A percentile compares a stretch with the other conserved stretches of the same genome.
phyloP scores from a whole-genome alignment of 306 rosid genomes.

The Begonia fuchsioides region DNA sequence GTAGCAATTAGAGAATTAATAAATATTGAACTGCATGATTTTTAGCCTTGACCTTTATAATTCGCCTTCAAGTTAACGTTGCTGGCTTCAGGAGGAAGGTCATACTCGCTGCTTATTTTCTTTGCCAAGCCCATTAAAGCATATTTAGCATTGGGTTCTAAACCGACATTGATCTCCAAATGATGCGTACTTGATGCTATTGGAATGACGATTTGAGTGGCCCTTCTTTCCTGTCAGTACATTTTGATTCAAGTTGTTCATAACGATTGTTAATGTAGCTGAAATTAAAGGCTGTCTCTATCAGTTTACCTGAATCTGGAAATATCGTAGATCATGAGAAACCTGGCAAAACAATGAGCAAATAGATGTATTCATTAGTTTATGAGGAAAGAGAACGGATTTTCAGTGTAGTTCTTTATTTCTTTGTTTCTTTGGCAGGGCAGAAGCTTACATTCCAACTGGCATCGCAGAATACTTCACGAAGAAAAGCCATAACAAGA shows the following conservation, averaged over 20 bases:
- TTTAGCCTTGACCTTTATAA: slow-evolving; percentile 45
- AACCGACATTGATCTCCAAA: slow-evolving; percentile 51
- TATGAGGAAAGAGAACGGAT: no score
- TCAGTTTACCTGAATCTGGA: slow-evolving; percentile 53
- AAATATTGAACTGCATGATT: slow-evolving; percentile 4
- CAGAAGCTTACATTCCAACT: slow-evolving; percentile 45
- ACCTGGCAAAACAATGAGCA: slow-evolving; percentile 21
- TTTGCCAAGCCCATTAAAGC: slow-evolving; percentile 70
- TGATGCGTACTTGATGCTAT: slow-evolving; percentile 61
- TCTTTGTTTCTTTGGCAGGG: neutral
- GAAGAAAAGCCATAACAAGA: slow-evolving; percentile 54
- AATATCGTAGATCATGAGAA: slow-evolving; percentile 53
- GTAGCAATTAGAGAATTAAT: slow-evolving; percentile 1
- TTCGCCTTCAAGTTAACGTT: slow-evolving; percentile 32
- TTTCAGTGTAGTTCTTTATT: no score
- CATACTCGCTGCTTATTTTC: slow-evolving; percentile 55
- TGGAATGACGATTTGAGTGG: slow-evolving; percentile 50
- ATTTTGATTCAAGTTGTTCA: slow-evolving; percentile 5
- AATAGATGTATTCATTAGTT: no score
- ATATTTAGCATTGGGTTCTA: slow-evolving; percentile 56
- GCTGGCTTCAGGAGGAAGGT: slow-evolving; percentile 49
- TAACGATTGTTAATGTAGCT: neutral
- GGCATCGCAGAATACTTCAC: slow-evolving; percentile 62
- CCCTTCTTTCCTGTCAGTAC: slow-evolving; percentile 49
- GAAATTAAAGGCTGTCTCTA: neutral